These are phyloP conservation scores for Adansonia madagascariensis DNA, from an alignment of 441 rosid species.

Conservation along the genomic window DNA sequence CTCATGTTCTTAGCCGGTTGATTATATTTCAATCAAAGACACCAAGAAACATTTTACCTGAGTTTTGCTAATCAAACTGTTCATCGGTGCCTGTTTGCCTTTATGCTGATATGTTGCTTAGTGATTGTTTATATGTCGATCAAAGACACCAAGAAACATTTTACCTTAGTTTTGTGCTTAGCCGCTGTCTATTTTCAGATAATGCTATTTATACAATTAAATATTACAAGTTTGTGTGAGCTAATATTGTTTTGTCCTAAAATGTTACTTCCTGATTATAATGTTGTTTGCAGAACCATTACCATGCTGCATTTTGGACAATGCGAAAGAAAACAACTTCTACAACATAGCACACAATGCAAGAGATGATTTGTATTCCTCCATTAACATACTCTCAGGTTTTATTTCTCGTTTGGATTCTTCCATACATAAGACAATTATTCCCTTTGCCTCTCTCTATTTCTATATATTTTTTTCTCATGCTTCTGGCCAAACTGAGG, in stretches of 20 bases:
- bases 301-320: slow-evolving; percentile 86
- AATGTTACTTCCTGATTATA: slow-evolving; percentile 5
- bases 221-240: background rate
- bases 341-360: slow-evolving; percentile 27
- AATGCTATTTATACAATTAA: background rate
- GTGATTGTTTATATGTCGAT: background rate
- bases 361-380: background rate
- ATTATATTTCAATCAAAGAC: background rate
- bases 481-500: background rate
- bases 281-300: slow-evolving; percentile 63
- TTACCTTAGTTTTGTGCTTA: background rate
- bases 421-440: background rate
- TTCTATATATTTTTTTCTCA: background rate
- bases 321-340: slow-evolving; percentile 63
- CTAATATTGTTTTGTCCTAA: background rate
- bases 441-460: background rate
- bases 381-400: background rate
- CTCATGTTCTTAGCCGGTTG: background rate
- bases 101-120: background rate
- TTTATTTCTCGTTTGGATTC: slow-evolving; percentile 3
- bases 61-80: background rate
- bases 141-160: background rate
- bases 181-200: background rate
- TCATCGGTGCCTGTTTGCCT: background rate
- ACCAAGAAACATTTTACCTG: background rate